Conservation (phyloP, 2,329 filamentous ascomycete genomes). For the Ascochyta viciae-villosae region DNA sequence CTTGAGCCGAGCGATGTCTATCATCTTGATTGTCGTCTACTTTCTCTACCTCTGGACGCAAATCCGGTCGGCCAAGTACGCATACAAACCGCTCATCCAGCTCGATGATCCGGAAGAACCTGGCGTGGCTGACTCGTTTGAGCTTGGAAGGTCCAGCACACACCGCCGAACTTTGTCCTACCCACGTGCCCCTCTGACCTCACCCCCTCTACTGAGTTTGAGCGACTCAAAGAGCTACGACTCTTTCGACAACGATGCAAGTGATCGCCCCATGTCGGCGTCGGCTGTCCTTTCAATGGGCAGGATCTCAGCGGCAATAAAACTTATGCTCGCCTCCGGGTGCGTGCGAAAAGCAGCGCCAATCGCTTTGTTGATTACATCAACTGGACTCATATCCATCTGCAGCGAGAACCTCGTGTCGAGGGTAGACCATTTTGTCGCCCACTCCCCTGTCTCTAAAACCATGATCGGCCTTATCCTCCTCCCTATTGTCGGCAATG, state of each 20-base stretch:
- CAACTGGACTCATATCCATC: conserved; percentile 77
- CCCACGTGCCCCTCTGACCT: conserved; percentile 1
- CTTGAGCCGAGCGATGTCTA: conserved; percentile 20
- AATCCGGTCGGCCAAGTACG: conserved; percentile 19
- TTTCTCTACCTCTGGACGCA: conserved; percentile 23
- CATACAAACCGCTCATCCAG: conserved; percentile 25
- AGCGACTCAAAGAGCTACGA: conserved; percentile 9
- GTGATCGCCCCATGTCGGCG: neutral
- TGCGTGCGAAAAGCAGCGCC: conserved; percentile 10
- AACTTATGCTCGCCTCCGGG: neutral
- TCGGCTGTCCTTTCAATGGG: neutral
- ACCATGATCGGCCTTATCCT: conserved; percentile 67
- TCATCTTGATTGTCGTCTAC: conserved; percentile 23
- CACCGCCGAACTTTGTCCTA: conserved; percentile 10
- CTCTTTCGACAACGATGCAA: neutral
- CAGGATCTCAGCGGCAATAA: neutral
- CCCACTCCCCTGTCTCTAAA: conserved; percentile 55
- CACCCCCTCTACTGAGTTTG: conserved; percentile 2
- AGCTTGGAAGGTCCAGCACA: conserved; percentile 4
- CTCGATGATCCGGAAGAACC: conserved; percentile 17
- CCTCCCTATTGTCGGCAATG: conserved; percentile 67
- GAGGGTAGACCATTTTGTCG: conserved; percentile 60
- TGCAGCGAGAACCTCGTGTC: conserved; percentile 69
- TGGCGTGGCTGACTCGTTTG: conserved; percentile 11
- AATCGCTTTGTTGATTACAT: conserved; percentile 58